These are phyloP conservation scores for Euclidium syriacum DNA, from an alignment of 345 rosid genomes.

Conservation along the genomic window DNA sequence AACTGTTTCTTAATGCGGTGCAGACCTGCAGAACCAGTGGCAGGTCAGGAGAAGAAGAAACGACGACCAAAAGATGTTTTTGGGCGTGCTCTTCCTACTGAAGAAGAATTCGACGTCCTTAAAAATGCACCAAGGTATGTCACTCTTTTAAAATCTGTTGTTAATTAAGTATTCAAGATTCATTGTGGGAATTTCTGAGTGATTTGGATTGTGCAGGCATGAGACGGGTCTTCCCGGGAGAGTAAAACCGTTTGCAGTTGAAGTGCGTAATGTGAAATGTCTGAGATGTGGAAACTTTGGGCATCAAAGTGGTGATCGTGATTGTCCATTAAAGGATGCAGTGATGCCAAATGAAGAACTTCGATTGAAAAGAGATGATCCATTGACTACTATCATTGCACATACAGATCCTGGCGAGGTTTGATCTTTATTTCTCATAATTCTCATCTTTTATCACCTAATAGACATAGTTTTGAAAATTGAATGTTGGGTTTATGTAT, in stretches of 20 bases:
- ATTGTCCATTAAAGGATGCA: conserved; percentile 92
- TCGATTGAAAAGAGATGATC: conserved; percentile 92
- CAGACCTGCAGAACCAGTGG: conserved; percentile 35
- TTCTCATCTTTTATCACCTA: background rate
- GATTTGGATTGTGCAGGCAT: conserved; percentile 41
- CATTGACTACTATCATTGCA: conserved; percentile 82
- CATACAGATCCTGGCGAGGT: conserved; percentile 85
- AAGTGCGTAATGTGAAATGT: conserved; percentile 89
- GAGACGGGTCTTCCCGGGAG: conserved; percentile 87
- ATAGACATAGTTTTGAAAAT: background rate
- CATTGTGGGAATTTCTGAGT: background rate
- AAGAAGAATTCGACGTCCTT: conserved; percentile 78
- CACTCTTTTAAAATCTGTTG: background rate
- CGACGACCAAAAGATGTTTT: conserved; percentile 89
- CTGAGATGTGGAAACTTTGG: conserved; percentile 87
- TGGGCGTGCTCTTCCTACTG: conserved; percentile 94
- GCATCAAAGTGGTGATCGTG: conserved; percentile 98
- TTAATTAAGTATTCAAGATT: background rate
- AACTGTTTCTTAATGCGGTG: conserved; percentile 9
- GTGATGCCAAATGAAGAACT: conserved; percentile 94
- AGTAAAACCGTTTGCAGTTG: conserved; percentile 86
- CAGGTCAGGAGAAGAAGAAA: conserved; percentile 61
- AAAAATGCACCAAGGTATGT: conserved; percentile 84
- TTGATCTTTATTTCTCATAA: background rate
- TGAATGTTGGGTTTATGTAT: background rate